Conservation (phyloP, 768 basidiomycete species). For the Amanita rubescens region DNA sequence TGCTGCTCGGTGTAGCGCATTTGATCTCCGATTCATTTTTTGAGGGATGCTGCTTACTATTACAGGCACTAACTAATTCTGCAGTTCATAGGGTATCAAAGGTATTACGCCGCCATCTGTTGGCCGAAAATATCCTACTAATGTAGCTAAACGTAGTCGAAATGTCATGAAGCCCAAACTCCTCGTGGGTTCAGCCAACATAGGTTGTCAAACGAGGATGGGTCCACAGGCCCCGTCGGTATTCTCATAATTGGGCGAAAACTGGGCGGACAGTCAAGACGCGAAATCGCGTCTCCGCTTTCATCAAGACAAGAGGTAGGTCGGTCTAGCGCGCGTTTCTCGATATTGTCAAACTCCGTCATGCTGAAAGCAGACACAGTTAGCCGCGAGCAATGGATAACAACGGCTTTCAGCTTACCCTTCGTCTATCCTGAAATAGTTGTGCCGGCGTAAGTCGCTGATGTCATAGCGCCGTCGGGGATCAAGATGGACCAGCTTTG, state of each 20-base stretch:
- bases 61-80: too few species aligned
- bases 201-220: slow-evolving; percentile 13
- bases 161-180: slow-evolving; percentile 12
- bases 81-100: background rate
- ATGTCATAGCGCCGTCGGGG: slow-evolving; percentile 15
- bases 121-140: background rate
- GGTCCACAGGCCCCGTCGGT: background rate
- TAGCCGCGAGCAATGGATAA: background rate
- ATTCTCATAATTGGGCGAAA: slow-evolving; percentile 10
- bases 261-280: background rate
- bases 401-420: slow-evolving; percentile 12
- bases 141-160: background rate
- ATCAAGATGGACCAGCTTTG: slow-evolving; percentile 16
- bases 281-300: slow-evolving; percentile 2
- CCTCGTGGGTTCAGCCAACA: slow-evolving; percentile 24
- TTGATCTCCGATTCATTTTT: too few species aligned
- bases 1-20: too few species aligned
- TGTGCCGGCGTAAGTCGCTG: slow-evolving; percentile 14
- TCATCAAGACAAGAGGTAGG: slow-evolving; percentile 8
- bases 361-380: slow-evolving; percentile 3
- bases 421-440: slow-evolving; percentile 15
- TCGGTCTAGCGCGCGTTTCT: slow-evolving; percentile 9
- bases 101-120: background rate
- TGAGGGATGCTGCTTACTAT: too few species aligned
- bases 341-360: slow-evolving; percentile 15